Percentiles rank a stretch among this genome's conserved stretches.
These are phyloP conservation scores for Trichoderma gamsii DNA, from an alignment of 495 filamentous ascomycete genomes.

Conservation along the genomic window DNA sequence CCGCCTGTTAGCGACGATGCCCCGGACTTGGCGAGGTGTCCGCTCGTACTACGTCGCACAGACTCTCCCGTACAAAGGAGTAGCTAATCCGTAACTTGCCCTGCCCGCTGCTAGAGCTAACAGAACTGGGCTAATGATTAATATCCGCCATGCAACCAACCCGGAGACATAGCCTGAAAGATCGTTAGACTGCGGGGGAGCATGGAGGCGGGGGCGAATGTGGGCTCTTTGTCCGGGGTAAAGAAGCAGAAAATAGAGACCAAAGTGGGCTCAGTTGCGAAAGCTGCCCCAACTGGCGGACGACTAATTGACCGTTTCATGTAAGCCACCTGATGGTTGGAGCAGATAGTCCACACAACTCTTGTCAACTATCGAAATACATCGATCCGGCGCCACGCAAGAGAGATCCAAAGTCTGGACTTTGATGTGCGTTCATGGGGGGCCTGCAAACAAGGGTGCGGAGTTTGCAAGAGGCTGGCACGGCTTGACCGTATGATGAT, in stretches of 20 bases:
- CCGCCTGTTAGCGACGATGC: not conserved
- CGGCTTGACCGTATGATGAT: not conserved
- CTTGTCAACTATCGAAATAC: not conserved
- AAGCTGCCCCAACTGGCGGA: not conserved
- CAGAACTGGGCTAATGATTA: not conserved
- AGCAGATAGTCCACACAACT: not conserved
- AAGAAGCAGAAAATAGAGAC: not conserved
- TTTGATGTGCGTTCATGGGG: not conserved
- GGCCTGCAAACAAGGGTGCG: not conserved
- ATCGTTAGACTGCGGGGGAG: constrained; percentile 11
- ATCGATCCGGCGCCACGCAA: not conserved
- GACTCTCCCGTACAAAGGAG: not conserved
- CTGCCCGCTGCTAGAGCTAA: not conserved
- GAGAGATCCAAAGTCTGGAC: not conserved
- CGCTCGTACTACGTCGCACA: not conserved
- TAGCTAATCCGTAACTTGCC: not conserved
- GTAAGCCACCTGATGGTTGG: constrained; percentile 3
- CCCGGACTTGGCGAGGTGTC: not conserved
- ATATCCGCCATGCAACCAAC: not conserved
- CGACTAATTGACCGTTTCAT: not conserved
- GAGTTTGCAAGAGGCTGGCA: not conserved
- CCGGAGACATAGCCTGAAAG: not conserved
- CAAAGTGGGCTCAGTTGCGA: not conserved
- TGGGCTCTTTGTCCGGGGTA: constrained; percentile 2
- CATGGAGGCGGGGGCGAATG: not conserved